phyloP scores from a whole-genome alignment of 2,329 filamentous ascomycete species.

The Colletotrichum simmondsii region DNA sequence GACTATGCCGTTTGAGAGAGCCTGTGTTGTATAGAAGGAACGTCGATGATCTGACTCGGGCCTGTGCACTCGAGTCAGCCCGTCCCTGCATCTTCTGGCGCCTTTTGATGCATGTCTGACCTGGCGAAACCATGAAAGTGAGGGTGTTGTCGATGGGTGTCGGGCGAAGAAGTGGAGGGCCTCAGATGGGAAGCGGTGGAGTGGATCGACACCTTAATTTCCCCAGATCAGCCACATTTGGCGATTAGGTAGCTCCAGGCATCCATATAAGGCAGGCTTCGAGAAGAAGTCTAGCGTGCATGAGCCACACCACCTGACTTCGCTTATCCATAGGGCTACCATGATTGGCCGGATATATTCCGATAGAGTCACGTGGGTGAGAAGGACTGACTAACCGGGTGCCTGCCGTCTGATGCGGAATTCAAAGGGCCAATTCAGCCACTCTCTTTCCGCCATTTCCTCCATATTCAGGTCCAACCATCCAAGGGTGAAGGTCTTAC shows the following conservation, averaged over 20 bases:
- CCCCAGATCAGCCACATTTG: neutral
- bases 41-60: neutral
- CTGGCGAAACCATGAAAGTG: neutral
- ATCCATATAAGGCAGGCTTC: slow-evolving; percentile 30
- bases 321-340: rapidly evolving
- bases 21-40: no score
- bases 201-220: slow-evolving; percentile 3
- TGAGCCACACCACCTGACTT: neutral
- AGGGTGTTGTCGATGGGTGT: neutral
- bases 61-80: neutral
- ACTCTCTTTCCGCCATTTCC: neutral
- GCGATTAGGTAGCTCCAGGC: neutral
- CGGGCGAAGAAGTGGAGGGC: neutral
- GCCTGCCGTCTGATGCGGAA: neutral
- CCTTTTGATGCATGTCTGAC: neutral
- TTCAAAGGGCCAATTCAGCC: neutral
- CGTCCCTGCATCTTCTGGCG: neutral
- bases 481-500: no score
- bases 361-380: neutral
- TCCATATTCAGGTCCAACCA: neutral
- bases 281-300: slow-evolving; percentile 12
- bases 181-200: neutral
- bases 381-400: neutral
- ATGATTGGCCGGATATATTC: neutral
- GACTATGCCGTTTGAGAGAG: no score